Conservation (phyloP, 2,329 filamentous ascomycete genomes). For the Microsporum audouinii region DNA sequence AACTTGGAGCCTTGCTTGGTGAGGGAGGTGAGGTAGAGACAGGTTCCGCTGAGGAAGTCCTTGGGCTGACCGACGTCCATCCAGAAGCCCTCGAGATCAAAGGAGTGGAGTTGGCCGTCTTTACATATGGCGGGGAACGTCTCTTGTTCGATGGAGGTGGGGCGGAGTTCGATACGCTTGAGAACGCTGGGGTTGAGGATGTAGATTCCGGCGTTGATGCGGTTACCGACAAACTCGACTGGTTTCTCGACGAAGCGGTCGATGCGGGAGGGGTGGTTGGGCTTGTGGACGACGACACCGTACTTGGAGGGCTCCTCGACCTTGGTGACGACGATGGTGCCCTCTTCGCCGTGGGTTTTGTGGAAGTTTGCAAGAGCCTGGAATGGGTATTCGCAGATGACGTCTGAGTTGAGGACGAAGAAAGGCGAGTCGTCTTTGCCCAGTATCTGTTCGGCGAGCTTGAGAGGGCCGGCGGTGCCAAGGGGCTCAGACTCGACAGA, state of each 20-base stretch:
- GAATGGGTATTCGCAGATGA: conserved; percentile 98
- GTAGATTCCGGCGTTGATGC: conserved; percentile 97
- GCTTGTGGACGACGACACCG: conserved; percentile 95
- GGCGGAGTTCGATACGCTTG: conserved; percentile 83
- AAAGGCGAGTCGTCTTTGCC: conserved; percentile 90
- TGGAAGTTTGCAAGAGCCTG: conserved; percentile 82
- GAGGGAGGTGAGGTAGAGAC: conserved; percentile 86
- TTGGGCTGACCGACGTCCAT: conserved; percentile 99
- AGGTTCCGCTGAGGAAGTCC: conserved; percentile 93
- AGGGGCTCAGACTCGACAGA: conserved; percentile 93
- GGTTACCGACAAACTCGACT: conserved; percentile 95
- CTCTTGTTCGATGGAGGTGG: conserved; percentile 96
- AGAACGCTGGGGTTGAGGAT: conserved; percentile 90
- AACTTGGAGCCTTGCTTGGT: conserved; percentile 81
- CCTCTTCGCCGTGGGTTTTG: conserved; percentile 84
- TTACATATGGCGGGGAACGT: conserved; percentile 90
- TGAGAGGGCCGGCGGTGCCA: conserved; percentile 87
- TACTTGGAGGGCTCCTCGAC: conserved; percentile 99
- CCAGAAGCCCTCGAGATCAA: conserved; percentile 96
- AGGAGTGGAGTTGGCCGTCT: conserved; percentile 86
- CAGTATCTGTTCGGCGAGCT: conserved; percentile 84
- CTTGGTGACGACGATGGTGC: conserved; percentile 96
- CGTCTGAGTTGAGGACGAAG: conserved; percentile 96
- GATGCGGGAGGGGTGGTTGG: conserved; percentile 77
- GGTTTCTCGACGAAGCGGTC: conserved; percentile 99